A percentile compares a stretch with the other conserved stretches of the same genome.
Evolutionary conservation across 1,139 yeast species (phyloP).

Genomic region (Lizanozyma gosingica): DNA sequence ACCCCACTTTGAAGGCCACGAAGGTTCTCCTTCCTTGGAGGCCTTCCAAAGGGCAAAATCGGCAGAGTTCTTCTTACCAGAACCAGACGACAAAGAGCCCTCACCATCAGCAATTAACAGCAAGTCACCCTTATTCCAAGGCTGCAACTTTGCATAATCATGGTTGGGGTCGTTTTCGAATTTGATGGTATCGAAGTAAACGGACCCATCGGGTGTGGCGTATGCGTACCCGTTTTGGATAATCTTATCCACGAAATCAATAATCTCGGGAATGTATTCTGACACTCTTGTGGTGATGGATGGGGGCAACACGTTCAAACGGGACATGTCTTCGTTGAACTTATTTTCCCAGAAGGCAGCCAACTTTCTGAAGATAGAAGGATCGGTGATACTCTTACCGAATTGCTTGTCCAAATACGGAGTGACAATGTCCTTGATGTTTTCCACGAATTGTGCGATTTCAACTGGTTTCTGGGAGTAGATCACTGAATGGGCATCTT

Average conservation of each 20-base stretch:
- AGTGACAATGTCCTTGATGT: slow-evolving; percentile 64
- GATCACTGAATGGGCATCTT: slow-evolving; percentile 41
- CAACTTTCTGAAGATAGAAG: slow-evolving; percentile 68
- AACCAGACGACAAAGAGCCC: slow-evolving; percentile 61
- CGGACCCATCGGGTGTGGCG: slow-evolving; percentile 76
- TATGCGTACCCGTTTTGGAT: slow-evolving; percentile 79
- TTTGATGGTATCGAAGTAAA: slow-evolving; percentile 82
- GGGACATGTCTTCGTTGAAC: slow-evolving; percentile 78
- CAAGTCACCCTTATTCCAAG: slow-evolving; percentile 91
- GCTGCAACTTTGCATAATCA: slow-evolving; percentile 90
- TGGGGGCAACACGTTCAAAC: slow-evolving; percentile 77
- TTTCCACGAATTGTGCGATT: slow-evolving; percentile 33
- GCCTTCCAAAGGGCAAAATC: slow-evolving; percentile 98
- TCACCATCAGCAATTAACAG: slow-evolving; percentile 91
- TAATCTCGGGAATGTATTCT: slow-evolving; percentile 90
- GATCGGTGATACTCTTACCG: slow-evolving; percentile 78
- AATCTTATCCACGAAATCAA: slow-evolving; percentile 67
- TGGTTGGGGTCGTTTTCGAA: slow-evolving; percentile 71
- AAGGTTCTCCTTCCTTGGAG: slow-evolving; percentile 95
- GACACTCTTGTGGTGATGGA: slow-evolving; percentile 91
- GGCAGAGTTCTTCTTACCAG: slow-evolving; percentile 61
- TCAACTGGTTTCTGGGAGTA: slow-evolving; percentile 9
- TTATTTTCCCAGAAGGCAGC: slow-evolving; percentile 87
- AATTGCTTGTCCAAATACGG: slow-evolving; percentile 61
- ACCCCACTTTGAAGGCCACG: slow-evolving; percentile 96